Conservation (phyloP, 495 filamentous ascomycete genomes). For the Trichoderma virens region DNA sequence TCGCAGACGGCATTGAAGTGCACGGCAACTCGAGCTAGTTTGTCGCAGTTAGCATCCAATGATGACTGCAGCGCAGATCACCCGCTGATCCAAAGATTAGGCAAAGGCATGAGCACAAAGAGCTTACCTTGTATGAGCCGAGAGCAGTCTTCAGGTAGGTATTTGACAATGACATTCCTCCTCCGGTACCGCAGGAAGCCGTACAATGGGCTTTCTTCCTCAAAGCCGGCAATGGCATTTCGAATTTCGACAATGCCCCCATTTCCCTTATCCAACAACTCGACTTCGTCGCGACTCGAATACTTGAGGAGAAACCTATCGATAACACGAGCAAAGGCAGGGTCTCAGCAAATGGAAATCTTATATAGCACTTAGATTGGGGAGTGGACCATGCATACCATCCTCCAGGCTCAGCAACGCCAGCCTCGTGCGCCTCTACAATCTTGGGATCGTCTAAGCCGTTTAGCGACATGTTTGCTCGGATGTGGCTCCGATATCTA, state of each 20-base stretch:
- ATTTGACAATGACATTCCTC: constrained; percentile 86
- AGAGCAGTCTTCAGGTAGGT: constrained; percentile 82
- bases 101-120: background rate
- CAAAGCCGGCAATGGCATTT: constrained; percentile 65
- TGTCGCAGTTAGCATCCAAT: constrained; percentile 2
- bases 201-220: constrained; percentile 79
- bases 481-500: background rate
- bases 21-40: constrained; percentile 78
- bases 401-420: constrained; percentile 79
- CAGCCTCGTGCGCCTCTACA: constrained; percentile 74
- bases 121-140: constrained; percentile 69
- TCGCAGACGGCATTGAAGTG: constrained; percentile 85
- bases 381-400: constrained; percentile 57
- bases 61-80: background rate
- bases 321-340: background rate
- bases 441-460: constrained; percentile 78
- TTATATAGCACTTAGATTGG: background rate
- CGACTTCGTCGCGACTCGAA: constrained; percentile 77
- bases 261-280: constrained; percentile 66
- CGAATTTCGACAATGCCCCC: constrained; percentile 82
- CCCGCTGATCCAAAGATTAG: background rate
- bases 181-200: constrained; percentile 86
- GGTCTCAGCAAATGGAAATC: constrained; percentile 4
- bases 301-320: constrained; percentile 92
- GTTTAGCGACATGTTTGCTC: constrained; percentile 81